Percentiles rank a stretch among this genome's conserved stretches.
These are phyloP conservation scores for Leccinum variicolor DNA, from an alignment of 768 basidiomycete species.

Conservation along the genomic window DNA sequence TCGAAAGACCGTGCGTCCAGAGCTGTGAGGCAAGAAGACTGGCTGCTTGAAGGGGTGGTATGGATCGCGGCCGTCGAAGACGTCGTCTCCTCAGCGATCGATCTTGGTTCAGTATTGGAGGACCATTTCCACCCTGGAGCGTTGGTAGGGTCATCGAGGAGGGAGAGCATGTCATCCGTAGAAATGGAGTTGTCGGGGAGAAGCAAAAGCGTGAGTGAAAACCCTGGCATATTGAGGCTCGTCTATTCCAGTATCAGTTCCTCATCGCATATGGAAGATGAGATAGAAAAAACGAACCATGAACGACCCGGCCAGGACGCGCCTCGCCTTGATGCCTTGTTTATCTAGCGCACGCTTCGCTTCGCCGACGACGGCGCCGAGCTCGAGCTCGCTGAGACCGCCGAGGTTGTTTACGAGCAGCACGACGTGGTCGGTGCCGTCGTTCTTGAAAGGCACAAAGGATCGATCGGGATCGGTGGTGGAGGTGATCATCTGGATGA, in stretches of 20 bases:
- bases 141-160: conserved; percentile 64
- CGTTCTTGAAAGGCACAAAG: conserved; percentile 66
- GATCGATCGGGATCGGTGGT: conserved; percentile 73
- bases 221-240: conserved; percentile 90
- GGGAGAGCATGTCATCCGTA: conserved; percentile 48
- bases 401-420: conserved; percentile 88
- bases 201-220: conserved; percentile 79
- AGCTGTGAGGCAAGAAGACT: conserved; percentile 30
- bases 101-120: conserved; percentile 40
- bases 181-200: conserved; percentile 52
- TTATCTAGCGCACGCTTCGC: conserved; percentile 51
- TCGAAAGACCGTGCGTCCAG: conserved; percentile 50
- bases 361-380: conserved; percentile 66
- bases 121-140: conserved; percentile 89
- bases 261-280: not conserved
- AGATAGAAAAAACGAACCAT: conserved; percentile 54
- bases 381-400: conserved; percentile 79
- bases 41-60: not conserved
- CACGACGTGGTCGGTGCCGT: conserved; percentile 65
- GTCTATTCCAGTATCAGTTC: conserved; percentile 45
- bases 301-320: conserved; percentile 76
- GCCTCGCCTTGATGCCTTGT: conserved; percentile 52
- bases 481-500: conserved; percentile 70
- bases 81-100: conserved; percentile 13
- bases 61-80: conserved; percentile 11